Base-by-base conservation (phyloP, 305 asterid genomes). In the Euphrasia arctica region DNA sequence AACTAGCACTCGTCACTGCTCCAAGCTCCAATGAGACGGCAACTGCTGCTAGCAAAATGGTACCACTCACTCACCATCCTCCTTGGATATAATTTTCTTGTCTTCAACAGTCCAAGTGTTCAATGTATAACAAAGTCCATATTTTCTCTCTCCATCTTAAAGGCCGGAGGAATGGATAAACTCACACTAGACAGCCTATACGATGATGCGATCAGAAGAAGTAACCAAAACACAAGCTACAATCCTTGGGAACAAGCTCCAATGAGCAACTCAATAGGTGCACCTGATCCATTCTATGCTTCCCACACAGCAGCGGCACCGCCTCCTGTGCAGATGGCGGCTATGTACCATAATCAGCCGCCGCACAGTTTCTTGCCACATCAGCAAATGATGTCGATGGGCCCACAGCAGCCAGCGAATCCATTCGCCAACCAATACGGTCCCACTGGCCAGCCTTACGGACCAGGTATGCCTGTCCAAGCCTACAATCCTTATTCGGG, bases 121-220 rank as follows among this genome's bases (percentile, higher is more conserved):
- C 29, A 7, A 54, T n/a, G 36, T 18, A 18, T 18, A 18, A 18
- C 50, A 31, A 52, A 34, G 9, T 28, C 54, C 13, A 6, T 9
- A 14, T 56, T 9, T 4, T 56, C 15, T 7, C 18, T 66, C 57
- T 71, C 60, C 50, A 36, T 12, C 6, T 66, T 8, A 28, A 69
- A 90, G 99, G 98, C 86, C 11, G 97, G 95, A 66, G 95, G 99
- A 51, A 78, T 94, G 32, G 99, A 94, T 75, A 68, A 66, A 61
- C 95, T 94, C 56, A 88, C 97, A 13, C 86, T 94, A 27, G 95
- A 94, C 74, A 94, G 98, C 78, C 82, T 94, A 57, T 90, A 94
- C 31, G 98, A 94, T 15, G 99, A 94, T 32, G 99, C 99, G 61
- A 78, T 88, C 51, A 69, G 96, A 85, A 83, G 88, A 80, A 86